phyloP scores from a whole-genome alignment of 352 stramenopile species.

The Phytopythium aichiense region DNA sequence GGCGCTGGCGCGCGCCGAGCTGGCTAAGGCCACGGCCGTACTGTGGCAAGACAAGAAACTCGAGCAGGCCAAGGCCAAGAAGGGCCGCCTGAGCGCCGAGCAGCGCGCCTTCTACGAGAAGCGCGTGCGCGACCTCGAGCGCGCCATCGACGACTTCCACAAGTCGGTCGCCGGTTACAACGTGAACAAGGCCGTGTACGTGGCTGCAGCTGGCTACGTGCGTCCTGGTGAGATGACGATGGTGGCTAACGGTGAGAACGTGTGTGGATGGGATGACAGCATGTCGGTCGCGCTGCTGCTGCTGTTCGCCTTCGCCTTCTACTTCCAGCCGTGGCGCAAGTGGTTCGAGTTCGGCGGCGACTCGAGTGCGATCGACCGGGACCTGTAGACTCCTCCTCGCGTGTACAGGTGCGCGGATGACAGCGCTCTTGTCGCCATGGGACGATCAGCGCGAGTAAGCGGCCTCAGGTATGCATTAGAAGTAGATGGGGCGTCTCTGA shows the following conservation, averaged over 20 bases:
- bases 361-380: constrained; percentile 20
- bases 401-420: not conserved
- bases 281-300: constrained; percentile 40
- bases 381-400: constrained; percentile 3
- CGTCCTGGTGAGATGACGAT: not conserved
- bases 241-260: not conserved
- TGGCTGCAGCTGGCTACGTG: not conserved
- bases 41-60: constrained; percentile 87
- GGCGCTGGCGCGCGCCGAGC: constrained; percentile 68
- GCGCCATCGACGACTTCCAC: constrained; percentile 78
- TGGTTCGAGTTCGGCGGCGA: constrained; percentile 27
- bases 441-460: not conserved
- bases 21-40: constrained; percentile 77
- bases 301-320: constrained; percentile 61
- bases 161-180: constrained; percentile 73
- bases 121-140: constrained; percentile 64
- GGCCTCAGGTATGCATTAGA: constrained; percentile 1
- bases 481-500: not conserved
- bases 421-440: not conserved
- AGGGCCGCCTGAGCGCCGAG: constrained; percentile 52
- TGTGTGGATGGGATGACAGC: constrained; percentile 8
- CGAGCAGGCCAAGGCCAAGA: constrained; percentile 57
- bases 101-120: constrained; percentile 62
- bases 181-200: constrained; percentile 72
- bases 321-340: constrained; percentile 72